Percentiles rank a stretch among this genome's conserved stretches.
Conservation (phyloP, 2,329 filamentous ascomycete species). For the Cladobotryum protrusum region DNA sequence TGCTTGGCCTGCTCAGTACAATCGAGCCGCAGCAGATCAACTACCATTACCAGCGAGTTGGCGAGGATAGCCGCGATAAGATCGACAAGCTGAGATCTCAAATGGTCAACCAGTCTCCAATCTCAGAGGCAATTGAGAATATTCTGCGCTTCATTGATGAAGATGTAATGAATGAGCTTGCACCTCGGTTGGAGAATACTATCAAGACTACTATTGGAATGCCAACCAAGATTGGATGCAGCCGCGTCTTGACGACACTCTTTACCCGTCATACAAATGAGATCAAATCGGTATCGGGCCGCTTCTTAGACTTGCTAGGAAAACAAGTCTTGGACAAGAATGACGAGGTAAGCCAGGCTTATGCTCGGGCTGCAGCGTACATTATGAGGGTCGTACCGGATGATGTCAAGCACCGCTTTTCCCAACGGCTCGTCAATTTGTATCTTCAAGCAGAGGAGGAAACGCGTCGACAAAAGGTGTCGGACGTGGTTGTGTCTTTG, state of each 20-base stretch:
- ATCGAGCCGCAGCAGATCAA: slow-evolving; percentile 87
- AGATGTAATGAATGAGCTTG: slow-evolving; percentile 66
- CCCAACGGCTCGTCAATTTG: slow-evolving; percentile 52
- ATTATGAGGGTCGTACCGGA: slow-evolving; percentile 57
- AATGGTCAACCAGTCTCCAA: slow-evolving; percentile 76
- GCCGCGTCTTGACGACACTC: slow-evolving; percentile 75
- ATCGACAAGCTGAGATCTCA: slow-evolving; percentile 82
- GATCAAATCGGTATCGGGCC: slow-evolving; percentile 68
- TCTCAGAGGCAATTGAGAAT: slow-evolving; percentile 88
- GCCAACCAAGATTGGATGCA: slow-evolving; percentile 89
- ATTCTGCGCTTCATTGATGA: slow-evolving; percentile 80
- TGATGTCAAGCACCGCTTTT: slow-evolving; percentile 45
- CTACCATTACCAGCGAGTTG: slow-evolving; percentile 84
- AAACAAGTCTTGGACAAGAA: slow-evolving; percentile 86
- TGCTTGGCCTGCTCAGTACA: slow-evolving; percentile 76
- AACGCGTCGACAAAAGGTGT: slow-evolving; percentile 64
- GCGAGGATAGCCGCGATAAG: slow-evolving; percentile 79
- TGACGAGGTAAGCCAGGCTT: slow-evolving; percentile 85
- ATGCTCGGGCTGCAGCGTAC: slow-evolving; percentile 82
- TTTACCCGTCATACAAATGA: slow-evolving; percentile 72
- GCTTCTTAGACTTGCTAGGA: slow-evolving; percentile 70
- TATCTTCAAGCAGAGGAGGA: slow-evolving; percentile 83
- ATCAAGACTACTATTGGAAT: slow-evolving; percentile 85
- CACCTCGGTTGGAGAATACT: slow-evolving; percentile 64
- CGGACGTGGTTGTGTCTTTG: slow-evolving; percentile 75